These are phyloP conservation scores for Coprinopsis marcescibilis DNA, from an alignment of 768 basidiomycete species.

Conservation along the genomic window DNA sequence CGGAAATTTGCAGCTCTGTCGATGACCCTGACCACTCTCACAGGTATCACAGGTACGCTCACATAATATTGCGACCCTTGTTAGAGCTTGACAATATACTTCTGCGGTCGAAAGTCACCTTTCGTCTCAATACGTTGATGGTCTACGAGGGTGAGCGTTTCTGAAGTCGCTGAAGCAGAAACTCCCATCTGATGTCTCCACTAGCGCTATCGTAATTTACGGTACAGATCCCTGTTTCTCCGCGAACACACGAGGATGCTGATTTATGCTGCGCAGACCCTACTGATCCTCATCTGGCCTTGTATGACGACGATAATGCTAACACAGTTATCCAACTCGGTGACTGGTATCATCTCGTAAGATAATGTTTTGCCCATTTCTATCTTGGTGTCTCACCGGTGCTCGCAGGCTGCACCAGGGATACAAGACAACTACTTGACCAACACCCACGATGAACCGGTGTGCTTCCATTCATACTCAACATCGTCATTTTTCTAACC, in stretches of 20 bases:
- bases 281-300: slow-evolving; percentile 7
- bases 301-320: slow-evolving; percentile 13
- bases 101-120: slow-evolving; percentile 15
- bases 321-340: slow-evolving; percentile 11
- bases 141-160: slow-evolving; percentile 22
- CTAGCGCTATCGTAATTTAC: slow-evolving; percentile 16
- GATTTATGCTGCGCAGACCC: slow-evolving; percentile 9
- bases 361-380: background rate
- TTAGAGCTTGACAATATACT: background rate
- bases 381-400: background rate
- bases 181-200: slow-evolving; percentile 1
- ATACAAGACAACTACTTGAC: background rate
- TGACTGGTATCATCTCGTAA: slow-evolving; percentile 14
- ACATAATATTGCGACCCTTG: background rate
- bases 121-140: slow-evolving; percentile 20
- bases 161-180: slow-evolving; percentile 19
- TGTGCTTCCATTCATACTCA: background rate
- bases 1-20: background rate
- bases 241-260: background rate
- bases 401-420: slow-evolving; percentile 3
- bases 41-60: slow-evolving; percentile 18
- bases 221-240: too few species aligned
- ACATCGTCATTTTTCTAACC: background rate
- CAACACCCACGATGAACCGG: slow-evolving; percentile 6
- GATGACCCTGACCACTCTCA: background rate